A percentile compares a stretch with the other conserved stretches of the same genome.
Conservation (phyloP, 305 asterid species). For the Striga hermonthica region DNA sequence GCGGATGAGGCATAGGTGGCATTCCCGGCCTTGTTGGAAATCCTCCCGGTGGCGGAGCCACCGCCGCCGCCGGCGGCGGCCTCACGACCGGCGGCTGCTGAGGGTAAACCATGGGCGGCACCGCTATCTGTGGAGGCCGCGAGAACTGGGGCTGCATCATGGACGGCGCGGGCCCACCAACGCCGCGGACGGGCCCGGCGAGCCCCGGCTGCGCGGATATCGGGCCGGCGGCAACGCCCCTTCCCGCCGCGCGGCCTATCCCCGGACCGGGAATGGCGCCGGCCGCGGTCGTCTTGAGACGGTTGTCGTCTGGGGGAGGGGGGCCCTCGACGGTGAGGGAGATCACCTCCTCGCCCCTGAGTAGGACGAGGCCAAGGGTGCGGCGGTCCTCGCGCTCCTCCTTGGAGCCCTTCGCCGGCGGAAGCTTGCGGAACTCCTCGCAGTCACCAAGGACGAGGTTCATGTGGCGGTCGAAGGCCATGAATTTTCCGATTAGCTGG, state of each 20-base stretch:
- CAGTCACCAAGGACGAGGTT: constrained; percentile 83
- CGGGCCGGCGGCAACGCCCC: constrained; percentile 63
- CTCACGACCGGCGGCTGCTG: constrained; percentile 47
- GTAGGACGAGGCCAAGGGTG: constrained; percentile 76
- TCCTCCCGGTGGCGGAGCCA: constrained; percentile 37
- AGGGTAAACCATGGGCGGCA: constrained; percentile 54
- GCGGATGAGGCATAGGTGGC: constrained; percentile 53
- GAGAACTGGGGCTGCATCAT: constrained; percentile 94
- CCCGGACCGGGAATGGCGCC: constrained; percentile 61
- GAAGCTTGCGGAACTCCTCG: constrained; percentile 73
- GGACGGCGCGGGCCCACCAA: constrained; percentile 82
- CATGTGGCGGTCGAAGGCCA: constrained; percentile 92
- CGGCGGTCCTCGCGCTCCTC: constrained; percentile 83
- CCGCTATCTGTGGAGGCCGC: constrained; percentile 57
- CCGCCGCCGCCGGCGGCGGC: constrained; percentile 49
- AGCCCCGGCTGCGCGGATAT: constrained; percentile 69
- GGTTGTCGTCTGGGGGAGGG: constrained; percentile 25
- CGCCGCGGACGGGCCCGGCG: constrained; percentile 71
- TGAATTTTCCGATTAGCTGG: constrained; percentile 73
- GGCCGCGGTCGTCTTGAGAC: constrained; percentile 46
- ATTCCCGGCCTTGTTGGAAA: constrained; percentile 44
- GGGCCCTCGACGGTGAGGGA: constrained; percentile 30
- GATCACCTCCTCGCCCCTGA: constrained; percentile 64
- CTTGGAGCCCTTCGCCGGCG: constrained; percentile 67
- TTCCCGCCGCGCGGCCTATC: constrained; percentile 75